Evolutionary conservation across 768 basidiomycete species (phyloP).

Genomic region (Tylopilus sp.): DNA sequence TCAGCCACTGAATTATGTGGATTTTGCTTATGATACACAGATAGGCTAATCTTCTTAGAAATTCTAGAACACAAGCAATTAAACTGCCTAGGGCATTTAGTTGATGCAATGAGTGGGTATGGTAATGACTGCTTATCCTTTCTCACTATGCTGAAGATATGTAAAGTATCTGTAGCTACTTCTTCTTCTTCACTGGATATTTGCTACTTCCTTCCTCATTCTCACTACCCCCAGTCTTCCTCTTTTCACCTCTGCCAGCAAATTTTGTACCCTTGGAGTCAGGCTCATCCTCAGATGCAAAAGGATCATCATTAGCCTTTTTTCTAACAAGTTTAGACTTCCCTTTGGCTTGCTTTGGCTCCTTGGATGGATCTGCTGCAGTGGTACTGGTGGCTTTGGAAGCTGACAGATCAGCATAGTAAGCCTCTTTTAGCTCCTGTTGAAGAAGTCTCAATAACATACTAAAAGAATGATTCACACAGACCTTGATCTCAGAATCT

Average conservation of each 20-base stretch:
- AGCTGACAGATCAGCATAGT: conserved; percentile 44
- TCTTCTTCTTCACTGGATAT: conserved; percentile 35
- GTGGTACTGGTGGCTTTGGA: conserved; percentile 25
- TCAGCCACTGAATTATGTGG: too few species aligned
- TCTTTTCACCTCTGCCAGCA: conserved; percentile 1
- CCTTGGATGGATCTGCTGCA: conserved; percentile 18
- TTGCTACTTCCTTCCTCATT: conserved; percentile 29
- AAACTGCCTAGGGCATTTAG: too few species aligned
- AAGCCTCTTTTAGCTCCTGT: conserved; percentile 65
- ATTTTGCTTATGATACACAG: too few species aligned
- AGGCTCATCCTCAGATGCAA: conserved; percentile 50
- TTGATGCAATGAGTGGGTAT: too few species aligned
- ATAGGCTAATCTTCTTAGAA: too few species aligned
- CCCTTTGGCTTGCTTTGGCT: conserved; percentile 14
- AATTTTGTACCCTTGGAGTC: conserved; percentile 17
- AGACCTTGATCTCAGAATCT: conserved; percentile 62
- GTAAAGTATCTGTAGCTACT: neutral
- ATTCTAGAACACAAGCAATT: too few species aligned
- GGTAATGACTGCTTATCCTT: too few species aligned
- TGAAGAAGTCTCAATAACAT: neutral
- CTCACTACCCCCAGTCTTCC: conserved; percentile 24
- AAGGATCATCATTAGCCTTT: conserved; percentile 43
- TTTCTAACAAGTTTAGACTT: conserved; percentile 48
- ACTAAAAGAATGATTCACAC: neutral
- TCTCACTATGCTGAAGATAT: too few species aligned